Base-by-base conservation (phyloP, 2,329 filamentous ascomycete species). In the Zarea fungicola region DNA sequence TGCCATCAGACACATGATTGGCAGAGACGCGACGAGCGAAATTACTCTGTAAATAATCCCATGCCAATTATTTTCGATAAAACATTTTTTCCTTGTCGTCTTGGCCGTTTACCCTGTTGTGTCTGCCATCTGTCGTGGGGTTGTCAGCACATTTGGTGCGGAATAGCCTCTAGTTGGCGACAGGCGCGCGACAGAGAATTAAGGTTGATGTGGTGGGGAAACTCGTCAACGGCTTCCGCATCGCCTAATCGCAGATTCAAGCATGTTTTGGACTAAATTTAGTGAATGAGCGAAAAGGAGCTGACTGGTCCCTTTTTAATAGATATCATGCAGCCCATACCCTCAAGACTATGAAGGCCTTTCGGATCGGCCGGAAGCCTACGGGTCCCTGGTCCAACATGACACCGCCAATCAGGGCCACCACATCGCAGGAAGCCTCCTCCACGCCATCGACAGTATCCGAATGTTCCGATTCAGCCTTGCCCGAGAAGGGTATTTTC, bases 1-100 rank as follows among this genome's bases (percentile, higher is more conserved):
- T 22, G 76, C 79, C 18, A 80, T 83, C 52, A 60, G 77, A 54
- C 80, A 84, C 65, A 82, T 81, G 76, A 74, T 81, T 4, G 78
- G 78, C 48, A 71, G 70, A 61, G 78, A 81, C 63, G 76, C 78
- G 21, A 78, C 76, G 18, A 75, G 80, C 58, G 77, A 81, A 59
- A 80, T 81, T 56, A 75, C 75, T 54, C 74, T 73, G 77, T 80
- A 74, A 69, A 49, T 40, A 39, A 43, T 25, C 34, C 49, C 19
- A 9, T 18, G 13, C 6, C n/a, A n/a, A n/a, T 18, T 13, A 2
- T 29, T 26, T 11, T 16, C 13, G 5, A n/a, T 16, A 11, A 18
- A 26, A 6, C 18, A 22, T 26, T 22, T 46, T 13, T 43, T 43
- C 18, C 21, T 42, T 37, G 19, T 37, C 19, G 45, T 35, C 19